Conservation (phyloP, 2,329 filamentous ascomycete genomes). For the Aspergillus carbonarius region DNA sequence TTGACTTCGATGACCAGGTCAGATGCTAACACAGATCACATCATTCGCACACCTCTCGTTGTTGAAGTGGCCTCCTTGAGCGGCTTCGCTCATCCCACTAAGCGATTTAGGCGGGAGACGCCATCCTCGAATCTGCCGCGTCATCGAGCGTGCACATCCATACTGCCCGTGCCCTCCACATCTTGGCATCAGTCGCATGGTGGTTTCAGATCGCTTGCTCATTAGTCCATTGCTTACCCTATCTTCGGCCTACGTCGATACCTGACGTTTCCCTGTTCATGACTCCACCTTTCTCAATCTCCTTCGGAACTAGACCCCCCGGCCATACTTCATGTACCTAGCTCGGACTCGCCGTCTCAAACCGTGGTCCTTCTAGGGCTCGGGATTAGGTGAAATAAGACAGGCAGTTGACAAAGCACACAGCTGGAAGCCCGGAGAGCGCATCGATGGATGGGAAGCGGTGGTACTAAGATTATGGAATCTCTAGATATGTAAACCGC, state of each 20-base stretch:
- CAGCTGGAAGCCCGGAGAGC: background rate
- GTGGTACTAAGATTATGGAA: background rate
- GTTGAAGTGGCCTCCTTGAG: no score
- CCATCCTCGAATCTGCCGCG: slow-evolving; percentile 1
- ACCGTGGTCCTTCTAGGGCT: background rate
- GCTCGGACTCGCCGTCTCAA: background rate
- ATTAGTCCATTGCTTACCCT: background rate
- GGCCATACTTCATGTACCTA: background rate
- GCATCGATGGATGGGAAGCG: background rate
- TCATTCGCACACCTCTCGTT: background rate
- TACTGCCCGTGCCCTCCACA: background rate
- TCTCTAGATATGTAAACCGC: background rate
- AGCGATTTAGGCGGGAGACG: background rate
- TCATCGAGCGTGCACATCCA: slow-evolving; percentile 6
- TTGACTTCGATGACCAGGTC: background rate
- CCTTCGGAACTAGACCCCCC: background rate
- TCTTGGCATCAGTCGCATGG: slow-evolving; percentile 4
- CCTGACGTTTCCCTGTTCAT: slow-evolving; percentile 2
- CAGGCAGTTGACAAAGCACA: background rate
- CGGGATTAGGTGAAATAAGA: background rate
- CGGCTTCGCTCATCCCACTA: background rate
- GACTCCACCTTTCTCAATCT: background rate
- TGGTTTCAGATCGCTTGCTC: slow-evolving; percentile 6
- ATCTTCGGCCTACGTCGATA: background rate
- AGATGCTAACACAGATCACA: background rate